Base-by-base conservation (phyloP, 495 filamentous ascomycete species). In the Thermothielavioides terrestris region DNA sequence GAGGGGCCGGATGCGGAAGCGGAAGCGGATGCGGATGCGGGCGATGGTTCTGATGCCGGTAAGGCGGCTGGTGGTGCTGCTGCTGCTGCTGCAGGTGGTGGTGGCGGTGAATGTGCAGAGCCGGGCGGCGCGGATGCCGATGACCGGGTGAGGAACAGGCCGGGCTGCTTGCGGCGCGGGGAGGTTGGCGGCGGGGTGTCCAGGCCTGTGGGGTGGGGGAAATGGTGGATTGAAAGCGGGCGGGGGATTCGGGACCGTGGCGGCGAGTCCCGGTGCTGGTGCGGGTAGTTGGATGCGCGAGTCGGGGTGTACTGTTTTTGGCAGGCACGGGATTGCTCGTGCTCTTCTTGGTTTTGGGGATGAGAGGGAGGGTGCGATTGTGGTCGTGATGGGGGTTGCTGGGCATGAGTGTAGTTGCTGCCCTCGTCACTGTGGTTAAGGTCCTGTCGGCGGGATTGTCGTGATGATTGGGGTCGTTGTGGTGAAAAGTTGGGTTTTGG, bases 151-250 rank as follows among this genome's bases (percentile, higher is more conserved):
- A 21, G 45, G 11, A 40, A 37, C 3, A 47, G 15, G 7, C 9
- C 8, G 20, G 26, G 26, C 5, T 0, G 46, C 3, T 34, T 30
- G 18, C 46, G 46, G 46, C 46, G 46, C 1, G 43, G 41, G 20
- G 43, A 36, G 30, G 46, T 40, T n/a, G 46, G 25, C 1, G 44
- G 44, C 9, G 45, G 46, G 26, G 35, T 49, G 38, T 25, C 31
- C 3, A 37, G 43, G 43, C 3, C 31, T 39, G 12, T 15, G 35
- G 15, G 36, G 18, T 20, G 46, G 34, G 46, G n/a, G n/a, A n/a
- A n/a, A n/a, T n/a, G n/a, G n/a, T n/a, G n/a, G 46, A 31, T 39
- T 43, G 25, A 28, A n/a, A 21, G 39, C 23, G 6, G 23, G 39
- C 18, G 20, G 39, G 3, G 11, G 23, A 25, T 15, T n/a, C n/a